Percentiles rank a stretch among this genome's conserved stretches.
Evolutionary conservation across 2,329 filamentous ascomycete genomes (phyloP).

Genomic region (Aspergillus hortae): DNA sequence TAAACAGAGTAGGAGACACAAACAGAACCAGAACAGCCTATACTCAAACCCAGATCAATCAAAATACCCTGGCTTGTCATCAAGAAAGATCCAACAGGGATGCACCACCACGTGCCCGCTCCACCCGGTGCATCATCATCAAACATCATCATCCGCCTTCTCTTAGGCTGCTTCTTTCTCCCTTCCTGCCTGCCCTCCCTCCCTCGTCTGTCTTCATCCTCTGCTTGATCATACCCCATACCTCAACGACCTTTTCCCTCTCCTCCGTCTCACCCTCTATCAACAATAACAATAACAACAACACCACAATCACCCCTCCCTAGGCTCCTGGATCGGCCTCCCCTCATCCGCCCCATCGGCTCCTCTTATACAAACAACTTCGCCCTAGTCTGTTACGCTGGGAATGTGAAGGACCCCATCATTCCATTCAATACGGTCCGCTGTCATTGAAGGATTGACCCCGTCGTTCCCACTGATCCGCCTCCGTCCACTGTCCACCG

Average conservation of each 20-base stretch:
- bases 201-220: neutral
- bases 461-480: conserved; percentile 12
- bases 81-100: neutral
- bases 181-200: neutral
- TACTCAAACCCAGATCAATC: too few species aligned
- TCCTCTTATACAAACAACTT: neutral
- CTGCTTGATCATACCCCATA: too few species aligned
- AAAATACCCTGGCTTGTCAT: too few species aligned
- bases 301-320: neutral
- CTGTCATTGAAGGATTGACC: neutral
- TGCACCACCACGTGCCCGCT: neutral
- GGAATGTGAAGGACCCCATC: neutral
- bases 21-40: too few species aligned
- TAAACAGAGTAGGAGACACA: too few species aligned
- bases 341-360: neutral
- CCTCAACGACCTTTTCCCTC: neutral
- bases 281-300: neutral
- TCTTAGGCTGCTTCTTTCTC: neutral
- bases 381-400: neutral
- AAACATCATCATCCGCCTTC: neutral
- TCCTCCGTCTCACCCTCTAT: neutral
- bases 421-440: neutral
- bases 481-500: conserved; percentile 8
- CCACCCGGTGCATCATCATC: neutral
- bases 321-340: neutral